A percentile compares a stretch with the other conserved stretches of the same genome.
Conservation (phyloP, 768 basidiomycete genomes). For the Jaapia argillacea region DNA sequence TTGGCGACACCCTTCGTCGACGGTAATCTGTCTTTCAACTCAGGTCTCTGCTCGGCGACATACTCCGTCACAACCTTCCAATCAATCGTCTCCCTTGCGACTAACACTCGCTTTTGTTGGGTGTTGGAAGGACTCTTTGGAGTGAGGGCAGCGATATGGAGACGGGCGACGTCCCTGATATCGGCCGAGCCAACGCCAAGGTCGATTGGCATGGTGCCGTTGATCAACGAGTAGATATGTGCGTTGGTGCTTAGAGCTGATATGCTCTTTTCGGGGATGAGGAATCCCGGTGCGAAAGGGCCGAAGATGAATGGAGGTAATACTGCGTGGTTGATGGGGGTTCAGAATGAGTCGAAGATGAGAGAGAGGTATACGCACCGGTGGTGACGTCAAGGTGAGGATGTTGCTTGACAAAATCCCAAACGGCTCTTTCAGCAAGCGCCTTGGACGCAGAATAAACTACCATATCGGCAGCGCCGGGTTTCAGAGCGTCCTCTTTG, state of each 20-base stretch:
- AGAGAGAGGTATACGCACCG: slow-evolving; percentile 16
- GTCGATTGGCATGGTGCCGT: neutral
- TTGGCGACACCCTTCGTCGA: too few species aligned
- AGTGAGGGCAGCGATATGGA: slow-evolving; percentile 17
- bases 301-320: slow-evolving; percentile 7
- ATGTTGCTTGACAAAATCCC: slow-evolving; percentile 26
- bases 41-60: neutral
- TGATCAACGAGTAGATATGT: neutral
- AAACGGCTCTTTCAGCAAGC: slow-evolving; percentile 27
- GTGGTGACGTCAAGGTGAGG: slow-evolving; percentile 27
- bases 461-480: neutral
- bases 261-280: neutral
- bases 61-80: slow-evolving; percentile 3
- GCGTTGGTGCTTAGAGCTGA: slow-evolving; percentile 5
- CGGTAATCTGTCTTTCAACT: too few species aligned
- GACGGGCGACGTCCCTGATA: slow-evolving; percentile 23
- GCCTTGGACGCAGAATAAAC: slow-evolving; percentile 10
- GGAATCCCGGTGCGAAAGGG: slow-evolving; percentile 8
- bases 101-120: slow-evolving; percentile 6
- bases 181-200: slow-evolving; percentile 15
- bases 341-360: neutral
- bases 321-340: neutral
- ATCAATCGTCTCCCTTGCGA: slow-evolving; percentile 1
- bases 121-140: too few species aligned
- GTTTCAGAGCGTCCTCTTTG: neutral